A percentile compares a stretch with the other conserved stretches of the same genome.
These are phyloP conservation scores for Blastocystis sp. DNA, from an alignment of 352 stramenopile genomes.

Conservation along the genomic window DNA sequence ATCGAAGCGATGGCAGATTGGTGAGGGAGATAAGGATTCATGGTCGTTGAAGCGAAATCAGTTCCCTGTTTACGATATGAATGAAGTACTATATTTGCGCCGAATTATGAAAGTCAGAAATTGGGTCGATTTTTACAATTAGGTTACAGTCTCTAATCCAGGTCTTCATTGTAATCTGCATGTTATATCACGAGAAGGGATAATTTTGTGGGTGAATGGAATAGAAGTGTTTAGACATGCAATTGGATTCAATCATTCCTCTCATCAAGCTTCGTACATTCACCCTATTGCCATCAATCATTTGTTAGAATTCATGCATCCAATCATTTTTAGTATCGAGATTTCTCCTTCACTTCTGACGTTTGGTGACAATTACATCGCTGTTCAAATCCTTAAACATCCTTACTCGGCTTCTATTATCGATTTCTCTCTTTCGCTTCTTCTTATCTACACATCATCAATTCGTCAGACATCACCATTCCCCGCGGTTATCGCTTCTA, in stretches of 20 bases:
- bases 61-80: background rate
- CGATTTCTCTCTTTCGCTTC: background rate
- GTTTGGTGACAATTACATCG: background rate
- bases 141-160: background rate
- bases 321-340: background rate
- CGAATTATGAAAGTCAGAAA: background rate
- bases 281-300: too few relatives aligned
- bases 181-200: background rate
- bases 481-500: background rate
- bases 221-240: background rate
- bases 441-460: background rate
- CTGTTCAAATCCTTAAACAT: slow-evolving; percentile 11
- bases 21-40: background rate
- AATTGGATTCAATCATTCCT: background rate
- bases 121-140: background rate
- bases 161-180: background rate
- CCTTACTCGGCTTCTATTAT: background rate
- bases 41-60: slow-evolving; percentile 22
- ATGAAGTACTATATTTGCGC: slow-evolving; percentile 15
- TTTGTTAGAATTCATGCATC: too few relatives aligned
- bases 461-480: background rate
- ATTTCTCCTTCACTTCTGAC: background rate
- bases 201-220: slow-evolving; percentile 35
- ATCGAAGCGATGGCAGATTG: background rate
- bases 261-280: background rate